A percentile compares a stretch with the other conserved stretches of the same genome.
Evolutionary conservation across 1,284 basidiomycete species (phyloP).

Genomic region (Coniferiporia weirii): DNA sequence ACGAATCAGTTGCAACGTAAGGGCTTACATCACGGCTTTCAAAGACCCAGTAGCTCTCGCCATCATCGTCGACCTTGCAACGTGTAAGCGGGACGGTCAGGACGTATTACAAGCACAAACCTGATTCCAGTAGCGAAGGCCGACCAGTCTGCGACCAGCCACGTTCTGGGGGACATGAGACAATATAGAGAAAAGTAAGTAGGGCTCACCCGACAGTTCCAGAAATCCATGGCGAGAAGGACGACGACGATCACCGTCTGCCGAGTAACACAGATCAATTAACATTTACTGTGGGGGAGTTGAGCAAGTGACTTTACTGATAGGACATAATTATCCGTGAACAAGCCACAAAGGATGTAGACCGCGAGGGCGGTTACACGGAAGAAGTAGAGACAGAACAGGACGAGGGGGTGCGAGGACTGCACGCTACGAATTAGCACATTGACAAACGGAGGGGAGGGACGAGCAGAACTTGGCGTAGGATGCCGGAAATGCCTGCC

Average conservation of each 20-base stretch:
- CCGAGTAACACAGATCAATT: not conserved
- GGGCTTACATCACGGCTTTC: constrained; percentile 81
- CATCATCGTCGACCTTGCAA: constrained; percentile 82
- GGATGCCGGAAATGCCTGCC: constrained; percentile 67
- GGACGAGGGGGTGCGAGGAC: constrained; percentile 80
- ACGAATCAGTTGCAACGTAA: not conserved
- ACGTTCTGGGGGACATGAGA: constrained; percentile 64
- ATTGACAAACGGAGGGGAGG: not conserved
- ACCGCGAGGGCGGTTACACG: constrained; percentile 79
- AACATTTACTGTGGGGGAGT: not conserved
- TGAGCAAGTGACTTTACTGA: constrained; percentile 50
- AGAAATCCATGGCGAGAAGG: constrained; percentile 91
- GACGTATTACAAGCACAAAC: constrained; percentile 32
- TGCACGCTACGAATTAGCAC: constrained; percentile 28
- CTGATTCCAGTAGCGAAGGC: constrained; percentile 94
- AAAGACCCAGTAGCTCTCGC: constrained; percentile 94
- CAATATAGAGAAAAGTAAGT: not conserved
- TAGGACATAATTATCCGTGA: constrained; percentile 86
- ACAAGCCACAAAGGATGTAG: constrained; percentile 82
- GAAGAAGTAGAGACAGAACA: constrained; percentile 85
- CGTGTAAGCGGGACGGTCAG: constrained; percentile 11
- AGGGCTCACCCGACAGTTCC: constrained; percentile 77
- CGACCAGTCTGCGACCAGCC: constrained; percentile 84
- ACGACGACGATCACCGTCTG: constrained; percentile 90
- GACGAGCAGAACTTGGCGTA: constrained; percentile 53